These are phyloP conservation scores for Trypanosoma grayi DNA, from an alignment of 208 protist genomes.

Conservation along the genomic window DNA sequence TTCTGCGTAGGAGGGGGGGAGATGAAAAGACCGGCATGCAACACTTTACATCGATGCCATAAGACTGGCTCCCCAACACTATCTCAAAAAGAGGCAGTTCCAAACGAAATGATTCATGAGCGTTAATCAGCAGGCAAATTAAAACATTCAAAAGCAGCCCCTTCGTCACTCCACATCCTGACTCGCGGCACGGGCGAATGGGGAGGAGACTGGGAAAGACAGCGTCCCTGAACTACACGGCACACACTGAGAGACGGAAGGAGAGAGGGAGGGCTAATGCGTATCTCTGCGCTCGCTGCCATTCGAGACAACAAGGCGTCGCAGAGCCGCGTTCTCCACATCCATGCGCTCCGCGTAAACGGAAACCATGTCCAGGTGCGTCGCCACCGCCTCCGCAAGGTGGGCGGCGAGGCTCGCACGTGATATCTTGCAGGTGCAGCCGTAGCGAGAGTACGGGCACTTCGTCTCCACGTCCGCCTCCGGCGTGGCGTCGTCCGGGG, in stretches of 20 bases:
- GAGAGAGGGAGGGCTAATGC: neutral
- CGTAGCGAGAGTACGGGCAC: conserved; percentile 74
- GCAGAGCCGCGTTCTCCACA: conserved; percentile 65
- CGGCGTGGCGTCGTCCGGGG: neutral
- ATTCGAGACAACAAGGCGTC: conserved; percentile 39
- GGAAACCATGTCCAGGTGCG: conserved; percentile 65
- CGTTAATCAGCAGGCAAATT: no score
- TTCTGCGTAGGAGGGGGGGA: no score
- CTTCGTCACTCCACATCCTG: neutral
- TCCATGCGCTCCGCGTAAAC: conserved; percentile 70
- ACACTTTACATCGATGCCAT: no score
- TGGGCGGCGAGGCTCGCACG: conserved; percentile 43
- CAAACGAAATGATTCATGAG: no score
- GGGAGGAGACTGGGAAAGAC: no score
- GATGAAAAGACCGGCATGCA: no score
- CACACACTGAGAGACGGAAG: no score
- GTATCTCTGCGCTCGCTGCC: neutral
- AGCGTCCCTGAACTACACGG: no score
- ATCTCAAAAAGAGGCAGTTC: no score
- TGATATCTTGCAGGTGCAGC: conserved; percentile 52
- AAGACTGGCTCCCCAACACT: no score
- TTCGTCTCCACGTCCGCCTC: neutral
- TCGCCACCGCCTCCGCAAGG: conserved; percentile 45
- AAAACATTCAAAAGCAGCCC: no score
- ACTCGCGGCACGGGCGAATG: neutral